Conservation (phyloP, 192 early-diverging fungal species). For the Kickxella alabastrina region DNA sequence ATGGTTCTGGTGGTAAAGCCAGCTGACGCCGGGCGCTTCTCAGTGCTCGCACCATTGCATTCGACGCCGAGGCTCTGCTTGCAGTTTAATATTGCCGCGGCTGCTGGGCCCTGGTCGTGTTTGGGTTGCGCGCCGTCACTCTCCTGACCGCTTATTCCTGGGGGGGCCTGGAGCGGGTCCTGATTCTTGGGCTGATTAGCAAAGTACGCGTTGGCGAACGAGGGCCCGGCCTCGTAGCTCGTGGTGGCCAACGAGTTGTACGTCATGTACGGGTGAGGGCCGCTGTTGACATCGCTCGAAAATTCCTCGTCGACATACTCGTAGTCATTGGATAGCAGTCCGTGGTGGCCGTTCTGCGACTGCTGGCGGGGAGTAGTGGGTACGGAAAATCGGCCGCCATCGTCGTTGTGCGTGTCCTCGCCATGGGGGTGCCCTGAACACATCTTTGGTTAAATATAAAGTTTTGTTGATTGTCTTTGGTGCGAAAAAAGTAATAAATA, state of each 20-base stretch:
- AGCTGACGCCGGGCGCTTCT: constrained; percentile 23
- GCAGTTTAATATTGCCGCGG: constrained; percentile 20
- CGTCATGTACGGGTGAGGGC: constrained; percentile 13
- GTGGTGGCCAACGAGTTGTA: constrained; percentile 19
- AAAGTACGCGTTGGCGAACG: constrained; percentile 36
- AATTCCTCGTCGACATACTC: constrained; percentile 11
- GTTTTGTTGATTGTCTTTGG: too few species aligned
- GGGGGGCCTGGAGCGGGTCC: constrained; percentile 1
- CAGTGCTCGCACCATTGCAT: too few species aligned
- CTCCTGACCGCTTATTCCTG: background rate
- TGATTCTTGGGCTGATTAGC: background rate
- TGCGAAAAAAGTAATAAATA: too few species aligned
- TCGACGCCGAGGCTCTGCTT: background rate
- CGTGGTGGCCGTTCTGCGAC: background rate
- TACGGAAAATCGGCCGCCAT: too few species aligned
- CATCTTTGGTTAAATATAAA: too few species aligned
- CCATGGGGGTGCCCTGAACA: too few species aligned
- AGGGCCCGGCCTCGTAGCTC: constrained; percentile 33
- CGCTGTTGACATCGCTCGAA: background rate
- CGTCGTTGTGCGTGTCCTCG: too few species aligned
- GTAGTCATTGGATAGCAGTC: constrained; percentile 16
- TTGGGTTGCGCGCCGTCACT: background rate
- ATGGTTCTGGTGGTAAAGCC: constrained; percentile 35
- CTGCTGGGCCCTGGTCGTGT: constrained; percentile 12
- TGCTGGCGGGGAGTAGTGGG: background rate